Evolutionary conservation across 495 filamentous ascomycete genomes (phyloP), one percentile per base, ranked within the genome.

Genomic region (Xylaria grammica): DNA sequence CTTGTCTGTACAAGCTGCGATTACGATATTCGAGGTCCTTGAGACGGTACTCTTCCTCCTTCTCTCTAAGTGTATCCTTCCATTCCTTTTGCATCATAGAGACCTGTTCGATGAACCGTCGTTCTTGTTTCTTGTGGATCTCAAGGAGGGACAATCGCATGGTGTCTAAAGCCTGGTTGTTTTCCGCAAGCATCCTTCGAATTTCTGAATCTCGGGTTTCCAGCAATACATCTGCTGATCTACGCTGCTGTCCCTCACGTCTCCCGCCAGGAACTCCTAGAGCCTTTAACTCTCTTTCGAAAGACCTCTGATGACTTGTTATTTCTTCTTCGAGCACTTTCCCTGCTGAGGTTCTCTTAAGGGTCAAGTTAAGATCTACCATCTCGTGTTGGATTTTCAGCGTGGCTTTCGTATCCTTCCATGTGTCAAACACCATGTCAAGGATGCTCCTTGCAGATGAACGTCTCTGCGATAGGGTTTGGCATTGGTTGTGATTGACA

Each of bases 311-410:
- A 17, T 56, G 22, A 24, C 22, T 13, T 19, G 4, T 17, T 19
- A 56, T 56, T 13, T 30, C 22, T 29, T 8, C 2, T 56, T 56
- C 53, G 6, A 56, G 53, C 5, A 42, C 36, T 9, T 44, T 56
- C 36, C 53, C 53, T 29, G 53, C 53, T 19, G 53, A 56, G 8
- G 60, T 69, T 26, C 65, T 66, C 20, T 53, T 45, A 15, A 65
- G 55, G 20, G 30, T 42, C 54, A 54, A 38, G 45, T 57, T 57
- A 15, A 65, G 58, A 17, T 65, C 13, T 1, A 69, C 60, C 42
- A 69, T 66, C 36, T 70, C 62, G 29, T 69, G 40, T 53, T 68
- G 66, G 48, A 68, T 51, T 20, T 48, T 29, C 17, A 70, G 60
- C 27, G 45, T 60, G 11, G 42, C 36, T 29, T 40, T 11, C 1